Evolutionary conservation across 2,329 filamentous ascomycete genomes (phyloP).

Genomic region (Arthrocladium fulminans): DNA sequence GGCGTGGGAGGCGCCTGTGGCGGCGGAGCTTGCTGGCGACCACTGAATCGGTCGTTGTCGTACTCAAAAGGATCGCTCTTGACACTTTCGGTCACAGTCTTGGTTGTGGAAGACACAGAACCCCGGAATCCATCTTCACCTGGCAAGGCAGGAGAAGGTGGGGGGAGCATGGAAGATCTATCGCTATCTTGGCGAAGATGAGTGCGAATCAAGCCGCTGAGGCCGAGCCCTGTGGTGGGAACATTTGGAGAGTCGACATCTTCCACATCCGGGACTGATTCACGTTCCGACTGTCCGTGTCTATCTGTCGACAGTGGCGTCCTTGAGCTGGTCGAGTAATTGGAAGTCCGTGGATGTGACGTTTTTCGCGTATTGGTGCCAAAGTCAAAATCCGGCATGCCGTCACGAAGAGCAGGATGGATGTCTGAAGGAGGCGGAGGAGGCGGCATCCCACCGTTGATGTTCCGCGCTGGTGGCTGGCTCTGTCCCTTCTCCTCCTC

Average conservation of each 20-base stretch:
- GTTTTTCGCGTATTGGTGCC: constrained; percentile 7
- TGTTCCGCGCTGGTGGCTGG: constrained; percentile 16
- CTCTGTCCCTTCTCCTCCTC: constrained; percentile 30
- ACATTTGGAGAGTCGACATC: constrained; percentile 67
- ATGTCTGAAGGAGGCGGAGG: constrained; percentile 27
- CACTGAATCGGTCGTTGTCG: constrained; percentile 33
- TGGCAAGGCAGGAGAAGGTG: constrained; percentile 31
- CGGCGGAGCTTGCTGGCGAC: not conserved
- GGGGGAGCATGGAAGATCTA: constrained; percentile 67
- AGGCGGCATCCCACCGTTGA: constrained; percentile 5
- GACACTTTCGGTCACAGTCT: constrained; percentile 39
- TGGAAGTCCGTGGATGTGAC: constrained; percentile 6
- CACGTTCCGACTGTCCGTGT: not conserved
- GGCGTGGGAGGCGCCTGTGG: constrained; percentile 9
- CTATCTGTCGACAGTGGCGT: not conserved
- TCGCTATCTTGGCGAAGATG: constrained; percentile 77
- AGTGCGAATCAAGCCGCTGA: constrained; percentile 73
- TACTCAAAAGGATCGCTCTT: constrained; percentile 49
- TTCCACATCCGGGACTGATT: constrained; percentile 15
- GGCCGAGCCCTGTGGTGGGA: constrained; percentile 46
- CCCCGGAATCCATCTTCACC: constrained; percentile 16
- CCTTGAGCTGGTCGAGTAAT: constrained; percentile 13
- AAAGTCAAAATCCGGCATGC: constrained; percentile 22
- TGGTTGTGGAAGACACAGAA: constrained; percentile 27
- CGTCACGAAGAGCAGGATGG: constrained; percentile 31